Percentiles rank a stretch among this genome's conserved stretches.
phyloP scores from a whole-genome alignment of 148 eudicot genomes.

The Fagopyrum esculentum region DNA sequence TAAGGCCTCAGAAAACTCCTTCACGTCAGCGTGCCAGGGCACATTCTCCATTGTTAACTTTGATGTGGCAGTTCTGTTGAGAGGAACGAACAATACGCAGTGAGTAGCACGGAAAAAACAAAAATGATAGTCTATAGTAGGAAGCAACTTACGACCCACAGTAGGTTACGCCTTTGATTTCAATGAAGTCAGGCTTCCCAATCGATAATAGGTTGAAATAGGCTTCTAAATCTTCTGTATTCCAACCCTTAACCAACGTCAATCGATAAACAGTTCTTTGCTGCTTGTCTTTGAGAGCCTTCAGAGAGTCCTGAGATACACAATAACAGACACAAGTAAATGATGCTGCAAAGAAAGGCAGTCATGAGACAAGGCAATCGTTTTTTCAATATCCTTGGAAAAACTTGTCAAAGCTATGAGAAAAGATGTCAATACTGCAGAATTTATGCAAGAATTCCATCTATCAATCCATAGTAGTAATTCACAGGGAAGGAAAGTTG shows the following conservation, averaged over 20 bases:
- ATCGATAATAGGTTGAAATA: slow-evolving; percentile 67
- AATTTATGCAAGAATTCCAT: not conserved
- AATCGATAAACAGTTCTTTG: slow-evolving; percentile 96
- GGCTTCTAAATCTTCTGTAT: slow-evolving; percentile 87
- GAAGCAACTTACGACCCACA: slow-evolving; percentile 85
- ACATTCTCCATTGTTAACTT: slow-evolving; percentile 99
- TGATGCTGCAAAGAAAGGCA: not conserved
- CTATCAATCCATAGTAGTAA: not conserved
- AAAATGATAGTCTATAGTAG: not conserved
- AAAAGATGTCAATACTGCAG: not conserved
- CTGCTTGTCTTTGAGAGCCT: slow-evolving; percentile 71
- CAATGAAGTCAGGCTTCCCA: slow-evolving; percentile 86
- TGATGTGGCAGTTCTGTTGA: slow-evolving; percentile 79
- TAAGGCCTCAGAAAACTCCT: slow-evolving; percentile 84
- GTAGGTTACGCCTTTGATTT: slow-evolving; percentile 96
- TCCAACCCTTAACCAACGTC: slow-evolving; percentile 97
- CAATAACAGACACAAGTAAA: not conserved
- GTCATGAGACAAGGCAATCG: not conserved
- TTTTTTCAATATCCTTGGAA: not conserved
- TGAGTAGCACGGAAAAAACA: slow-evolving; percentile 9
- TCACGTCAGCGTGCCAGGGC: slow-evolving; percentile 99
- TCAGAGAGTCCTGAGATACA: slow-evolving; percentile 68
- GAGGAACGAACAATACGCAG: not conserved
- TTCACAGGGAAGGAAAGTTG: not conserved
- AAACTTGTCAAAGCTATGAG: not conserved